Base-by-base conservation (phyloP, 2,329 filamentous ascomycete genomes). In the Aspergillus nomiae region DNA sequence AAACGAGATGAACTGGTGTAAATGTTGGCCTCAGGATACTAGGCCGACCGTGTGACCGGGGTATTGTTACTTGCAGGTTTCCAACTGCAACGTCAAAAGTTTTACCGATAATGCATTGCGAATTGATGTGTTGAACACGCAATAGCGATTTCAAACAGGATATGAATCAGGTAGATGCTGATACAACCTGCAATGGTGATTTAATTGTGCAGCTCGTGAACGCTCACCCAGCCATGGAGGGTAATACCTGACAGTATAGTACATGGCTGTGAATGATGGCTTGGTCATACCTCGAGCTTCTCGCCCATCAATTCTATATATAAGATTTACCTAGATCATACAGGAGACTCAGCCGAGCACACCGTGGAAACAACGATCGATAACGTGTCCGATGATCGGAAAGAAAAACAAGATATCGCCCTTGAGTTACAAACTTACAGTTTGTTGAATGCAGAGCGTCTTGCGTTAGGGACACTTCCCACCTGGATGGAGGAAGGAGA, bases 401-500 rank as follows among this genome's bases (percentile, higher is more conserved):
- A 51, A 24, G 28, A 51, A 30, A 30, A 51, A 32, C 45, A 48
- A 50, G 46, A 50, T 50, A 50, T 50, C 26, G 14, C 14, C 5
- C 9, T 50, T 50, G 46, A n/a, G 46, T 50, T 50, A 30, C 21
- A 26, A 3, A 48, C 24, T 45, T 57, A n/a, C 45, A 21, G 26
- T 41, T 43, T 24, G 34, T 56, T 51, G 43, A 50, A 58, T 48
- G 59, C 56, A 59, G 63, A 60, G 61, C 56, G 61, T 46, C 19
- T n/a, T 41, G 32, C 36, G 56, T 30, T 45, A 36, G 41, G 58
- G 34, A 24, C 54, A 21, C 54, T 28, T 60, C 60, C 21, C 24
- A 28, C 5, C 45, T 48, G 11, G 21, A 26, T n/a, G 16, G 9
- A 51, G 45, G 26, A 53, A 43, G 19, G 60, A 55, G 60, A 63